phyloP scores from a whole-genome alignment of 2,329 filamentous ascomycete genomes.

The Neofusicoccum cordaticola region DNA sequence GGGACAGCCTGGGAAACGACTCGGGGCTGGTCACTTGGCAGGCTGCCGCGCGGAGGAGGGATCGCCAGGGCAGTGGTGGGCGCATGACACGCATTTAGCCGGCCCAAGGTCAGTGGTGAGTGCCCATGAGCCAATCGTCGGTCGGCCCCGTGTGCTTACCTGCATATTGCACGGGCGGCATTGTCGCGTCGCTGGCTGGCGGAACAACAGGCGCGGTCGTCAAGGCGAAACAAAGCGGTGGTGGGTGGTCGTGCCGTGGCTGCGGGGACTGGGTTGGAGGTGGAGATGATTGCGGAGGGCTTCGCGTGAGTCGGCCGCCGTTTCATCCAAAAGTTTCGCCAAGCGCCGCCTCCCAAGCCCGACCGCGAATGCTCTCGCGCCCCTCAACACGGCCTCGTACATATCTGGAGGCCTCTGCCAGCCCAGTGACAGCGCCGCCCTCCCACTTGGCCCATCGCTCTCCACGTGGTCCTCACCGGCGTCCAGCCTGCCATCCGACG shows the following conservation, averaged over 20 bases:
- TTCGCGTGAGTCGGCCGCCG: background rate
- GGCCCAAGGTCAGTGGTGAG: background rate
- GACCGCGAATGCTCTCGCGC: background rate
- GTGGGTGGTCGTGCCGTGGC: background rate
- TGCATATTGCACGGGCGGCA: background rate
- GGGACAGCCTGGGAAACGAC: background rate
- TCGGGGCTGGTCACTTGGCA: background rate
- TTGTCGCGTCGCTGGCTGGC: background rate
- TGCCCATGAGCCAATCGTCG: background rate
- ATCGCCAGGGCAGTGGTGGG: background rate
- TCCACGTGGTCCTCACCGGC: background rate
- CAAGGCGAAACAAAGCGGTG: background rate
- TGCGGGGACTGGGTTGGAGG: background rate
- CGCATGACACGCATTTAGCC: constrained; percentile 11
- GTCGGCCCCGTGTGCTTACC: background rate
- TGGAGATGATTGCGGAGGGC: constrained; percentile 2
- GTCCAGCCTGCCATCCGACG: background rate
- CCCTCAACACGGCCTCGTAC: background rate
- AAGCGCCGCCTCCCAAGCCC: background rate
- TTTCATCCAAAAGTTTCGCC: constrained; percentile 11
- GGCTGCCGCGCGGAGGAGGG: background rate
- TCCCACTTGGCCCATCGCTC: background rate
- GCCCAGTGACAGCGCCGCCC: too few species aligned
- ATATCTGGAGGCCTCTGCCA: background rate
- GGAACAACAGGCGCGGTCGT: background rate